Percentiles rank a stretch among this genome's conserved stretches.
Conservation (phyloP, 352 stramenopile species). For the Phytopythium chamaehyphon region DNA sequence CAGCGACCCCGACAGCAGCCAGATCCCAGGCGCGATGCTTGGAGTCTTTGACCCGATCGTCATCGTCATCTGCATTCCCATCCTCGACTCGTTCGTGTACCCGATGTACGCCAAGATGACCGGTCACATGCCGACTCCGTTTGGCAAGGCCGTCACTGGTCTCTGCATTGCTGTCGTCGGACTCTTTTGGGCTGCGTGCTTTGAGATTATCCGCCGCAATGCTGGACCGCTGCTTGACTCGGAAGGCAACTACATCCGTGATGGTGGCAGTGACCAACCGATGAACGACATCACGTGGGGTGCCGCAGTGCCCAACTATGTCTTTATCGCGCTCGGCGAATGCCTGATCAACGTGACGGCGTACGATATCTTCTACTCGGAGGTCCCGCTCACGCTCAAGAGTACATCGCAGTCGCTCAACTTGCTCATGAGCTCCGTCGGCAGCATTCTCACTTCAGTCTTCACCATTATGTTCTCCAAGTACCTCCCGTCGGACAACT, state of each 20-base stretch:
- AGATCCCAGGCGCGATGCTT: conserved; percentile 53
- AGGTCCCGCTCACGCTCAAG: conserved; percentile 51
- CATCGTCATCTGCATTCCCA: conserved; percentile 34
- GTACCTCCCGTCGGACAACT: conserved; percentile 42
- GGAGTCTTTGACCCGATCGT: conserved; percentile 42
- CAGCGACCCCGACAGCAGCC: conserved; percentile 28
- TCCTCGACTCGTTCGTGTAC: conserved; percentile 36
- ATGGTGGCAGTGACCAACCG: conserved; percentile 32
- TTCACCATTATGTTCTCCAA: conserved; percentile 65
- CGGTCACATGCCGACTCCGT: conserved; percentile 25
- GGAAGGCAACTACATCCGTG: conserved; percentile 29
- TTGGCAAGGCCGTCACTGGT: conserved; percentile 26
- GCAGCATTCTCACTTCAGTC: conserved; percentile 49
- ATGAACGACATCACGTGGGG: conserved; percentile 65
- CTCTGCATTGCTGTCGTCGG: conserved; percentile 23
- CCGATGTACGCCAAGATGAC: conserved; percentile 26
- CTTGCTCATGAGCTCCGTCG: conserved; percentile 55
- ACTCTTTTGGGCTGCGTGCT: conserved; percentile 38
- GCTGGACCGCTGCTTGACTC: conserved; percentile 26
- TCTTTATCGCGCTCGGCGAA: conserved; percentile 51
- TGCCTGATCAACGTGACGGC: conserved; percentile 62
- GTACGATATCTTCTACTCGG: conserved; percentile 59
- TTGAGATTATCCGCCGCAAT: conserved; percentile 53
- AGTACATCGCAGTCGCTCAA: conserved; percentile 54
- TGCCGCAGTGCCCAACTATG: conserved; percentile 45